A percentile compares a stretch with the other conserved stretches of the same genome.
Evolutionary conservation across 192 early-diverging fungal genomes (phyloP).

Genomic region (Coemansia sp.): DNA sequence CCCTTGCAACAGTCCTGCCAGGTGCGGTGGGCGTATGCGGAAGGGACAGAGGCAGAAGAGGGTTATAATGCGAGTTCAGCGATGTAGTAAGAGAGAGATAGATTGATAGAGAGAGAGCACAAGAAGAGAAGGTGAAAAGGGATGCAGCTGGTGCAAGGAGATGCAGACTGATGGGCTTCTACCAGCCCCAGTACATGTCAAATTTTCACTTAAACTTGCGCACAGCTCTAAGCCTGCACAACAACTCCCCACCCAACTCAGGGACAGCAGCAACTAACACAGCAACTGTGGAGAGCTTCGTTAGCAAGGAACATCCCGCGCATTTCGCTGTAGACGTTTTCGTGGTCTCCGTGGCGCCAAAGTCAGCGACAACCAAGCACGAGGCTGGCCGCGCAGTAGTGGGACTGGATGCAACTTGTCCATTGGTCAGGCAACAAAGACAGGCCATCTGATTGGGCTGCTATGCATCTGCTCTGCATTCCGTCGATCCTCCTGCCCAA

Average conservation of each 20-base stretch:
- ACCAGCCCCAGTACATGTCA: neutral
- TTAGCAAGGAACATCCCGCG: neutral
- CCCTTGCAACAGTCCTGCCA: neutral
- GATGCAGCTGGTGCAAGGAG: neutral
- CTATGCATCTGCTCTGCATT: constrained; percentile 1
- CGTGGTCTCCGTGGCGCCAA: neutral
- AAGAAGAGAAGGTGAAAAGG: neutral
- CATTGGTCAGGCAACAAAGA: neutral
- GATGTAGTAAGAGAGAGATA: neutral
- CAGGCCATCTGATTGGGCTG: constrained; percentile 1
- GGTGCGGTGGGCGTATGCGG: neutral
- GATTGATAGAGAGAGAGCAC: neutral
- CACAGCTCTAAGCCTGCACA: constrained; percentile 6
- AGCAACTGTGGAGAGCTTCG: neutral
- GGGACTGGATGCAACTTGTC: neutral
- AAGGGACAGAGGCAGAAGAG: neutral
- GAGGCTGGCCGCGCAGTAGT: neutral
- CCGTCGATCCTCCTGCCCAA: constrained; percentile 12
- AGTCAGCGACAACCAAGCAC: neutral
- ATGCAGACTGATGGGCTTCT: neutral
- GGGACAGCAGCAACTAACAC: neutral
- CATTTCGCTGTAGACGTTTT: neutral
- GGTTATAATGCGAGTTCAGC: neutral
- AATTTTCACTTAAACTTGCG: neutral
- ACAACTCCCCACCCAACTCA: neutral